These are phyloP conservation scores for Austroboletus eburneus DNA, from an alignment of 768 basidiomycete species.

Conservation along the genomic window DNA sequence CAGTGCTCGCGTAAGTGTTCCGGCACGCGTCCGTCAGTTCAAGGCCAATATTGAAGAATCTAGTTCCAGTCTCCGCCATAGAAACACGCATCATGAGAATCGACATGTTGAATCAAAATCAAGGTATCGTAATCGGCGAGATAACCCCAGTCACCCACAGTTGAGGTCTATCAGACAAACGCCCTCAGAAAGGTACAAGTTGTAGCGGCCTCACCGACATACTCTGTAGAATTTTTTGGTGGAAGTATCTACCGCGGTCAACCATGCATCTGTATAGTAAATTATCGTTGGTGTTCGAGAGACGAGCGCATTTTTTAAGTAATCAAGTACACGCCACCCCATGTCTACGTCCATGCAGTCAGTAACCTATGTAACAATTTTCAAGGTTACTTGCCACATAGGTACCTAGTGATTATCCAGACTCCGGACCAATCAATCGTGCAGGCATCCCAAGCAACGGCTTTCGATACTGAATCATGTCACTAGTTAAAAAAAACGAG, in stretches of 20 bases:
- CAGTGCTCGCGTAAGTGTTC: conserved; percentile 74
- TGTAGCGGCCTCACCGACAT: conserved; percentile 6
- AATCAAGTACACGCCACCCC: conserved; percentile 70
- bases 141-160: conserved; percentile 57
- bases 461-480: conserved; percentile 4
- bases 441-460: conserved; percentile 48
- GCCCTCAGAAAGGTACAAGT: background rate
- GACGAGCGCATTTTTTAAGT: conserved; percentile 63
- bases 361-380: background rate
- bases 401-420: conserved; percentile 45
- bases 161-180: conserved; percentile 47
- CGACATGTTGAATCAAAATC: conserved; percentile 54
- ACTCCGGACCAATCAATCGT: conserved; percentile 52
- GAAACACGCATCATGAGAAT: conserved; percentile 75
- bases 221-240: conserved; percentile 56
- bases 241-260: conserved; percentile 66
- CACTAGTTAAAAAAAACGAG: background rate
- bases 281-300: conserved; percentile 61
- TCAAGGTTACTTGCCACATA: conserved; percentile 44
- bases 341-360: conserved; percentile 42
- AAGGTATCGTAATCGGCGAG: conserved; percentile 58
- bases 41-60: conserved; percentile 60
- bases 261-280: conserved; percentile 64
- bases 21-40: conserved; percentile 68
- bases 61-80: conserved; percentile 72